These are phyloP conservation scores for Verbena officinalis DNA, from an alignment of 257 asterid species.

Conservation along the genomic window DNA sequence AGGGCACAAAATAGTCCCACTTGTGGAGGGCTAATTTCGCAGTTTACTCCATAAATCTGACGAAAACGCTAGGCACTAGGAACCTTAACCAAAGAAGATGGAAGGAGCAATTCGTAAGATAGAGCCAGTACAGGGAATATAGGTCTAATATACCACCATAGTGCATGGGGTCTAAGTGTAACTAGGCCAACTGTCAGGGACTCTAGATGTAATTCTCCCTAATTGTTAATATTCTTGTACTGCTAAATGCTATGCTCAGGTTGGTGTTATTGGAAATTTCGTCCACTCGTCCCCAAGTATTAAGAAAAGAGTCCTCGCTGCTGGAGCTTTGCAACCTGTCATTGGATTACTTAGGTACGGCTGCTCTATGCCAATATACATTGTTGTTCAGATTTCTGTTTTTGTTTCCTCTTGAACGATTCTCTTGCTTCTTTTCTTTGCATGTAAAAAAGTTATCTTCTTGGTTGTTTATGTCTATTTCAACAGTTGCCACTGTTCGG, in stretches of 20 bases:
- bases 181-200: too few relatives aligned
- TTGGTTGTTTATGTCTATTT: background rate
- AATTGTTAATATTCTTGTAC: constrained; percentile 20
- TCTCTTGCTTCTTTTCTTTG: background rate
- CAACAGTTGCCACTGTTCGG: constrained; percentile 69
- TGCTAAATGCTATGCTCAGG: constrained; percentile 48
- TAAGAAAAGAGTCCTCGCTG: constrained; percentile 73
- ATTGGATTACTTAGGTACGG: constrained; percentile 67
- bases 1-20: too few relatives aligned
- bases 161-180: too few relatives aligned
- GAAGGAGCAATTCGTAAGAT: too few relatives aligned
- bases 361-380: background rate
- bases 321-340: constrained; percentile 88
- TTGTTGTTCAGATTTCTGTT: background rate
- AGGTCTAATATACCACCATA: too few relatives aligned
- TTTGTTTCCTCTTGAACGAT: background rate
- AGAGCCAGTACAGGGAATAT: too few relatives aligned
- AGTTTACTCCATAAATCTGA: too few relatives aligned
- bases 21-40: too few relatives aligned
- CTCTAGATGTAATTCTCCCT: too few relatives aligned
- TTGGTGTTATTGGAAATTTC: constrained; percentile 80
- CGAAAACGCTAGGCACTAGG: too few relatives aligned
- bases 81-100: too few relatives aligned
- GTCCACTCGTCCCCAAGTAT: constrained; percentile 86
- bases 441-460: background rate